Evolutionary conservation across 176 grass and related monocot genomes (phyloP), one percentile per base, ranked within the genome.

Genomic region (Carex myosuroides): DNA sequence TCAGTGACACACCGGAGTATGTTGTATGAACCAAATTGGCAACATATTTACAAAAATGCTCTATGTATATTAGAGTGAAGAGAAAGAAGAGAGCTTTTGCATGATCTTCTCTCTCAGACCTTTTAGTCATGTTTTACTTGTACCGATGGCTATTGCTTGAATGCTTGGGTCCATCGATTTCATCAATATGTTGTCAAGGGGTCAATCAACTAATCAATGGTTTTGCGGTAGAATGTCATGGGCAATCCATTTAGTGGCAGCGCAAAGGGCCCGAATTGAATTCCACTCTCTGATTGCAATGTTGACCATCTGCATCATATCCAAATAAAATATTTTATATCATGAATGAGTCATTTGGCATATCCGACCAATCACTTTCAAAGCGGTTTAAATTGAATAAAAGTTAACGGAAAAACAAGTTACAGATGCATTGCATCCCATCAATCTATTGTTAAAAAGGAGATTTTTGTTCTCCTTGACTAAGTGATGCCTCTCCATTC

Each of bases 261-360:
- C 42, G 87, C 94, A 85, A 97, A 97, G 79, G 94, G 94, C 33
- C 89, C 91, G 79, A 94, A 94, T 83, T 97, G 94, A 46, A 97
- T 92, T 80, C 94, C 94, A 87, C 85, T 97, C 72, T 94, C 89
- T 56, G 91, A 94, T 82, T 90, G 79, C 82, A 88, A 87, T 60
- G 89, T 92, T 65, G 94, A 97, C 94, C 94, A 97, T 70, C 87
- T 88, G 79, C 21, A 83, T 46, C 39, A 54, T 54, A 82, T 48
- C 17, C 37, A 64, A 52, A 50, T 29, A 48, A 33, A 81, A 63
- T 50, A 50, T 50, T 50, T 76, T 54, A 17, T 42, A 54, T 76
- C 48, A 81, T 35, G 24, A 71, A 71, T 71, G 39, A 71, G 39
- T 46, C 68, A 81, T 81, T 53, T 3, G 58, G 52, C 52, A 59